phyloP scores from a whole-genome alignment of 495 filamentous ascomycete genomes.

The Daldinia caldariorum region DNA sequence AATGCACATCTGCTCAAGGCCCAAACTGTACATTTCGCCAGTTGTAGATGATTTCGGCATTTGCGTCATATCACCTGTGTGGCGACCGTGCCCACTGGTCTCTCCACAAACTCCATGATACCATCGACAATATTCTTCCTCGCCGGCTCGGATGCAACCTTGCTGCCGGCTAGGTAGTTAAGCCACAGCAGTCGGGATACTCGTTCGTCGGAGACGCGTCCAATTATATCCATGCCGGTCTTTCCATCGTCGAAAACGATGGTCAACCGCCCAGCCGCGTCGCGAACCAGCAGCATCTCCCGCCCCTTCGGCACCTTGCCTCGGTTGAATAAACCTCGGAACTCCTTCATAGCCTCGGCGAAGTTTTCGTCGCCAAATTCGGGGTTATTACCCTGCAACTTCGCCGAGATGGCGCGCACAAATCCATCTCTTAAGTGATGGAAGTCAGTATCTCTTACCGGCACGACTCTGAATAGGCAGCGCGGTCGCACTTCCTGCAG shows the following conservation, averaged over 20 bases:
- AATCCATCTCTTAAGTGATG: constrained; percentile 90
- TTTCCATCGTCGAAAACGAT: constrained; percentile 73
- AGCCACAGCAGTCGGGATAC: constrained; percentile 86
- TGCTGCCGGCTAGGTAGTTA: constrained; percentile 86
- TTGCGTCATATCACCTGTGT: constrained; percentile 66
- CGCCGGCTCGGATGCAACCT: constrained; percentile 84
- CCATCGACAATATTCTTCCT: constrained; percentile 86
- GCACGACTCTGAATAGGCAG: constrained; percentile 80
- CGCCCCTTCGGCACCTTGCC: constrained; percentile 78
- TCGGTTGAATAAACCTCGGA: constrained; percentile 80
- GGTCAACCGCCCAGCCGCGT: constrained; percentile 69
- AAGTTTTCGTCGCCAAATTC: constrained; percentile 77
- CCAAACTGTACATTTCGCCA: constrained; percentile 23
- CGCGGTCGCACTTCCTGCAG: constrained; percentile 67
- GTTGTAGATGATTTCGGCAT: constrained; percentile 31
- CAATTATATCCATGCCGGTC: constrained; percentile 55
- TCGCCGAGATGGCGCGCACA: constrained; percentile 80
- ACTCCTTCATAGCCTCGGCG: constrained; percentile 72
- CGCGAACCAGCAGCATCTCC: constrained; percentile 77
- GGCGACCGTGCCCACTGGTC: constrained; percentile 86
- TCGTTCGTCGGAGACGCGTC: constrained; percentile 75
- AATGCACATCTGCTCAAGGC: constrained; percentile 29
- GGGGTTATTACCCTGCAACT: constrained; percentile 61
- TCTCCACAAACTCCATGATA: constrained; percentile 84
- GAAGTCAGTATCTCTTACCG: constrained; percentile 90